These are phyloP conservation scores for Malania oleifera DNA, from an alignment of 164 flowering plant genomes.

Conservation along the genomic window DNA sequence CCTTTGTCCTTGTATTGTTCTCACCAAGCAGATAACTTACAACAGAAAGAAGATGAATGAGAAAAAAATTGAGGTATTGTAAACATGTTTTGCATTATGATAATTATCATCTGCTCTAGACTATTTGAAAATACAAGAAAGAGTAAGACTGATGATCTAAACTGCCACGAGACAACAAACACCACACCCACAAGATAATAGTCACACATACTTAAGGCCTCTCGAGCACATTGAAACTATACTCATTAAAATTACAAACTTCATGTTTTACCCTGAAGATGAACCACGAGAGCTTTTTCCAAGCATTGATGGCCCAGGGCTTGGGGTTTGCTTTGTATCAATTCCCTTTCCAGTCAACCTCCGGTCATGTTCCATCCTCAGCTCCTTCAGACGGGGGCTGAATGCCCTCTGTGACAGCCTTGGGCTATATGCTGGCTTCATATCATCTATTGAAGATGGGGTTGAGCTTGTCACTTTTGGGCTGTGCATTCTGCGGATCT, in stretches of 20 bases:
- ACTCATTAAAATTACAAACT: slow-evolving; percentile 12
- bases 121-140: slow-evolving; percentile 5
- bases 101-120: slow-evolving; percentile 15
- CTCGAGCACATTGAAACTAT: slow-evolving; percentile 34
- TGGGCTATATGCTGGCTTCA: slow-evolving; percentile 48
- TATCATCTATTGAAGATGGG: slow-evolving; percentile 38
- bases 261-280: slow-evolving; percentile 22
- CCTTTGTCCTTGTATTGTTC: too few relatives aligned
- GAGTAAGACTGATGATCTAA: slow-evolving; percentile 7
- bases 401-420: slow-evolving; percentile 27
- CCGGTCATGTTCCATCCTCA: slow-evolving; percentile 37
- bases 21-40: too few relatives aligned
- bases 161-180: slow-evolving; percentile 8
- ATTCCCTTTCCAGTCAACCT: slow-evolving; percentile 23
- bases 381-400: slow-evolving; percentile 46
- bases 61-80: not conserved
- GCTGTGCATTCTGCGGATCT: slow-evolving; percentile 62
- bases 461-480: slow-evolving; percentile 73
- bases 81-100: slow-evolving; percentile 11
- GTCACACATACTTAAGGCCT: slow-evolving; percentile 30
- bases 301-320: slow-evolving; percentile 56
- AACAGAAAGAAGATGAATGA: too few relatives aligned
- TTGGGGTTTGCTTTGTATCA: slow-evolving; percentile 38
- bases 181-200: slow-evolving; percentile 4
- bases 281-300: slow-evolving; percentile 34